Percentiles rank a stretch among this genome's conserved stretches.
Conservation (phyloP, 169 alveolate species). For the Plasmodium vivax region DNA sequence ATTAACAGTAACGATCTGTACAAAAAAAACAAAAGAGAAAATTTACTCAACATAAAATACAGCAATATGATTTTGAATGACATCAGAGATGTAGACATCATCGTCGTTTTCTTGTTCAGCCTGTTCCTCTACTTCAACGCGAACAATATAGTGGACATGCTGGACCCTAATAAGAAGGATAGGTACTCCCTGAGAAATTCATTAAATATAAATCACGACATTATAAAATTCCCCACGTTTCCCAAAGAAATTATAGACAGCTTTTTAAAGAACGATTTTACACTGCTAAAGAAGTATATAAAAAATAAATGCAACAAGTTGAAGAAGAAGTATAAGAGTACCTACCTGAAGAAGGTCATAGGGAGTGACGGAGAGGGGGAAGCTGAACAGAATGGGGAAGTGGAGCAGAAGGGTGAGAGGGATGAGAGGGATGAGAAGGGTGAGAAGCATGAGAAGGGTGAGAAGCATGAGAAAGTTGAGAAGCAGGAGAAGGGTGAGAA, state of each 20-base stretch:
- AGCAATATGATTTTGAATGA: slow-evolving; percentile 68
- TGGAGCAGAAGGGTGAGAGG: not conserved
- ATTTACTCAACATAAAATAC: slow-evolving; percentile 46
- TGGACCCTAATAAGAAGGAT: slow-evolving; percentile 49
- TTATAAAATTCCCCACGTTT: slow-evolving; percentile 68
- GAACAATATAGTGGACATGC: slow-evolving; percentile 68
- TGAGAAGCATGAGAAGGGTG: too few species aligned
- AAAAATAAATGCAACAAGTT: slow-evolving; percentile 71
- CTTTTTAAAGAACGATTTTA: slow-evolving; percentile 73
- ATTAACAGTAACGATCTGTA: slow-evolving; percentile 2
- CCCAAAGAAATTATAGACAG: slow-evolving; percentile 69
- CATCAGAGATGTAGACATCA: slow-evolving; percentile 57
- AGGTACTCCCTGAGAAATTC: slow-evolving; percentile 48
- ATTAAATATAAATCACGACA: slow-evolving; percentile 58
- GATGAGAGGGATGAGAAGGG: too few species aligned
- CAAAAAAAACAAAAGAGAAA: slow-evolving; percentile 36
- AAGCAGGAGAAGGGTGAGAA: not conserved
- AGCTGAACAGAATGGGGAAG: not conserved
- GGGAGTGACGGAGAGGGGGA: not conserved
- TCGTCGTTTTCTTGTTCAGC: slow-evolving; percentile 58
- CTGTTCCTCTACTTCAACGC: slow-evolving; percentile 72
- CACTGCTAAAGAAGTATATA: slow-evolving; percentile 61
- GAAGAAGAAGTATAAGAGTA: slow-evolving; percentile 43
- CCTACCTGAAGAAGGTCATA: slow-evolving; percentile 11
- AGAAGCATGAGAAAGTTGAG: not conserved